Evolutionary conservation across 768 basidiomycete species (phyloP).

Genomic region (Suillus ampliporus): DNA sequence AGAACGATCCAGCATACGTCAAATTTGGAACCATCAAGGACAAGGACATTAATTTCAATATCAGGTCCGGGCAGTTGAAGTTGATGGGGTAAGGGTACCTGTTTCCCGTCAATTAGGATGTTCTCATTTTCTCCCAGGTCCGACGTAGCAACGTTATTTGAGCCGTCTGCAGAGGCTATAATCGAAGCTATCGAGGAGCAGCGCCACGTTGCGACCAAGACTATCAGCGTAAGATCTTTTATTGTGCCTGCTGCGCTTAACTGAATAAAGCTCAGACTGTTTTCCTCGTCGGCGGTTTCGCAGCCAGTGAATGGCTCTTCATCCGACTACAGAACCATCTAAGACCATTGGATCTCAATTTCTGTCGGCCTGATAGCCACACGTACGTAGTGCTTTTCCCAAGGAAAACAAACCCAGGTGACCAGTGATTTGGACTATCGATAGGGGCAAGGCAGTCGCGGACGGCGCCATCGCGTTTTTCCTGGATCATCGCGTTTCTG

Average conservation of each 20-base stretch:
- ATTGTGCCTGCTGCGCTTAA: not conserved
- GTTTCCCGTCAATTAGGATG: not conserved
- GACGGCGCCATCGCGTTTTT: constrained; percentile 51
- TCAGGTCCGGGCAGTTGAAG: constrained; percentile 54
- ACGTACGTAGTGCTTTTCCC: constrained; percentile 40
- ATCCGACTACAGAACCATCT: constrained; percentile 37
- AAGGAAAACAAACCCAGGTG: not conserved
- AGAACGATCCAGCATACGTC: constrained; percentile 48
- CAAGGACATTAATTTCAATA: constrained; percentile 45
- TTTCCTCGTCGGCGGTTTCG: constrained; percentile 52
- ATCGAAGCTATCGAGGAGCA: constrained; percentile 33
- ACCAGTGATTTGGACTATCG: not conserved
- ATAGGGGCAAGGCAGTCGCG: constrained; percentile 52
- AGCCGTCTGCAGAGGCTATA: constrained; percentile 30
- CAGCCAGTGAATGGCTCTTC: constrained; percentile 50
- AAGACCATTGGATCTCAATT: constrained; percentile 40
- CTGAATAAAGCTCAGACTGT: constrained; percentile 36
- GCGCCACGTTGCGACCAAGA: constrained; percentile 20
- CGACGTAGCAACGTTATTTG: constrained; percentile 37
- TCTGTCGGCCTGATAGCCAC: constrained; percentile 57
- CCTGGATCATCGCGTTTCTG: constrained; percentile 47
- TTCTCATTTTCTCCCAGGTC: constrained; percentile 18
- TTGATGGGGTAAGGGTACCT: constrained; percentile 36
- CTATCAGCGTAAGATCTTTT: constrained; percentile 28
- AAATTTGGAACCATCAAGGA: constrained; percentile 52